Evolutionary conservation across 2,329 filamentous ascomycete species (phyloP).

Genomic region (Drechslerella dactyloides): DNA sequence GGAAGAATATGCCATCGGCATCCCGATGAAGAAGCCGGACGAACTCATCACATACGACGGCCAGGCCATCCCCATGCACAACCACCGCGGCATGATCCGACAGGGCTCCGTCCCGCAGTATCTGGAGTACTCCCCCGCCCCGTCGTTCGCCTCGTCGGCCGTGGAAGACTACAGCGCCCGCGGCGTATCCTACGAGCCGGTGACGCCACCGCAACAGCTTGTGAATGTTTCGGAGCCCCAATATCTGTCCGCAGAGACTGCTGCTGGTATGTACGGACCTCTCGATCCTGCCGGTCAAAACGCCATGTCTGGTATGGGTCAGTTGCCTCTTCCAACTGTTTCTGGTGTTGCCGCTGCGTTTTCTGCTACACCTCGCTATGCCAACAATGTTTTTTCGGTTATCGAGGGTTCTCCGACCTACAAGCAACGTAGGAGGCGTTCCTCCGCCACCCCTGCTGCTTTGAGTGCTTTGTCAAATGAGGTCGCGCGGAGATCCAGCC

Average conservation of each 20-base stretch:
- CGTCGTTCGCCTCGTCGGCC: constrained; percentile 97
- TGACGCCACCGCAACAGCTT: constrained; percentile 92
- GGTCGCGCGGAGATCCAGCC: constrained; percentile 65
- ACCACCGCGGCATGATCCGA: constrained; percentile 61
- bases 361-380: constrained; percentile 72
- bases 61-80: constrained; percentile 61
- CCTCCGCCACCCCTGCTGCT: constrained; percentile 79
- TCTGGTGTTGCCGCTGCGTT: constrained; percentile 66
- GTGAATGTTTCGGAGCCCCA: constrained; percentile 84
- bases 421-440: constrained; percentile 93
- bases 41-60: constrained; percentile 48
- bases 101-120: constrained; percentile 99
- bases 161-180: constrained; percentile 98
- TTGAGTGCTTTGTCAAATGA: constrained; percentile 71
- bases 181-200: constrained; percentile 92
- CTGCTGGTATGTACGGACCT: constrained; percentile 83
- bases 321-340: constrained; percentile 81
- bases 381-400: constrained; percentile 87
- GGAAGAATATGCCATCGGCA: constrained; percentile 61
- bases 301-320: constrained; percentile 85
- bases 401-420: constrained; percentile 98
- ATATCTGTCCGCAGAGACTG: constrained; percentile 98
- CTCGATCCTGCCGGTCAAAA: constrained; percentile 83
- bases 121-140: constrained; percentile 96
- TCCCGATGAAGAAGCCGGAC: constrained; percentile 48